A percentile compares a stretch with the other conserved stretches of the same genome.
These are phyloP conservation scores for Pulveroboletus sp. DNA, from an alignment of 768 basidiomycete species.

Conservation along the genomic window DNA sequence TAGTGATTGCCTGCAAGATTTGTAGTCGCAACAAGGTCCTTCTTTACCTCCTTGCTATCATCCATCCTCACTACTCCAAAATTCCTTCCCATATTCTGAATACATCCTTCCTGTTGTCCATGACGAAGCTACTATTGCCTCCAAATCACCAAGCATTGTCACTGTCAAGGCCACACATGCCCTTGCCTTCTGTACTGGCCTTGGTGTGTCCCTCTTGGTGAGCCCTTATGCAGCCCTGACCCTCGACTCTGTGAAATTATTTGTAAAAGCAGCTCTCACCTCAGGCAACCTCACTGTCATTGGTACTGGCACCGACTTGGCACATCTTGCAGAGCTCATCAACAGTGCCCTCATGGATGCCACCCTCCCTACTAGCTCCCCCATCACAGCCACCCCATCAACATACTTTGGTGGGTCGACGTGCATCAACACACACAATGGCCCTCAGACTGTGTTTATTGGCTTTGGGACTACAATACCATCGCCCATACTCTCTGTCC, in stretches of 20 bases:
- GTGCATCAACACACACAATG: constrained; percentile 60
- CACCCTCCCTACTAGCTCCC: constrained; percentile 33
- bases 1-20: no score
- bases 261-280: constrained; percentile 69
- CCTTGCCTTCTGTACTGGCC: constrained; percentile 91
- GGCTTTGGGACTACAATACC: constrained; percentile 64
- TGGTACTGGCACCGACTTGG: constrained; percentile 81
- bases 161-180: constrained; percentile 87
- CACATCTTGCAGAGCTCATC: constrained; percentile 69
- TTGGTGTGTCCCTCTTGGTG: constrained; percentile 88
- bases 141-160: constrained; percentile 56
- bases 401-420: constrained; percentile 86
- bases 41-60: constrained; percentile 88
- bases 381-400: constrained; percentile 27
- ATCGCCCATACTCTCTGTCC: constrained; percentile 72
- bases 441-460: no score
- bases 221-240: constrained; percentile 63
- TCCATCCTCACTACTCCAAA: constrained; percentile 81
- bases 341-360: constrained; percentile 56
- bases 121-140: constrained; percentile 58
- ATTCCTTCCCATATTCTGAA: constrained; percentile 71
- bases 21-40: no score
- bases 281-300: constrained; percentile 82
- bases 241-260: constrained; percentile 68
- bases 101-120: constrained; percentile 68